Evolutionary conservation across 192 early-diverging fungal genomes (phyloP), one percentile per base, ranked within the genome.

Genomic region (Podochytrium sp.): DNA sequence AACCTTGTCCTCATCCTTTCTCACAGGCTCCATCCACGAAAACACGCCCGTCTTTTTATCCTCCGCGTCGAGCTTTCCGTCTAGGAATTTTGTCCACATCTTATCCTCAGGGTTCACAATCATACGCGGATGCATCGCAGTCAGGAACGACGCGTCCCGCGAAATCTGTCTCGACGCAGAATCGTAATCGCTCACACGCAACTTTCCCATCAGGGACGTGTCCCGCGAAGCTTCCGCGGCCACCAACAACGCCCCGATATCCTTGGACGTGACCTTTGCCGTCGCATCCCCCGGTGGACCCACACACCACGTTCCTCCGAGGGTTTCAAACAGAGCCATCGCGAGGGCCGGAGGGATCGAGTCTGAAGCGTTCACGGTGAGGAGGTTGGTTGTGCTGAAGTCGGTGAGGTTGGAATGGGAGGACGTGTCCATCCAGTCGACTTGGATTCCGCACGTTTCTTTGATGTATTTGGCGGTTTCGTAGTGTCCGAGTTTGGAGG

Each of bases 1-100:
- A 7, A 25, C 7, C 0, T 10, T 29, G 0, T 10, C 25, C 0
- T 61, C 33, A 0, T 0, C 59, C 23, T 61, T 27, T 33, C 55
- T 69, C n/a, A n/a, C n/a, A 29, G 66, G 66, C 33, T 69, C 66
- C 66, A 69, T 69, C 66, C 66, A 69, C 33, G 66, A 69, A 23
- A 69, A 53, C 0, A 43, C 42, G 25, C 50, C 52, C 32, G n/a
- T 69, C 18, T 33, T 30, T 2, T 4, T 57, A n/a, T 69, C 66
- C 33, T 30, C 33, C 27, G 50, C 29, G 2, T 69, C 66, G 30
- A 69, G 29, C 47, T 53, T 69, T 4, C 66, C 66, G 4, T 69
- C 66, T 37, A 69, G 55, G 33, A 69, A 69, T 37, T 69, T 69
- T 12, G 66, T 69, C 66, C 66, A 69, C 47, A 69, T 23, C 35